These are phyloP conservation scores for Penicillium vulpinum DNA, from an alignment of 2,329 filamentous ascomycete species.

Conservation along the genomic window DNA sequence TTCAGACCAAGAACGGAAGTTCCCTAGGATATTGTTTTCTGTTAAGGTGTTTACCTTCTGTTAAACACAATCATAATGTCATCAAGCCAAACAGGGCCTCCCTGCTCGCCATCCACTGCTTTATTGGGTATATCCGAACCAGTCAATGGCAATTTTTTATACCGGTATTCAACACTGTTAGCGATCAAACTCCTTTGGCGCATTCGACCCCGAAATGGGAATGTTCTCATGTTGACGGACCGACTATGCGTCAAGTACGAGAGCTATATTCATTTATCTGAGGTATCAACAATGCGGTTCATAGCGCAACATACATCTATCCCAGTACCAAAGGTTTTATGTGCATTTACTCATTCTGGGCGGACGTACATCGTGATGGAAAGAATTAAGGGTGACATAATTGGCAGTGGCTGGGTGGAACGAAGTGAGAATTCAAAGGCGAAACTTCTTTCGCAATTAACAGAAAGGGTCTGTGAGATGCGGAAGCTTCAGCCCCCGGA, in stretches of 20 bases:
- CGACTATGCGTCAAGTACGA: slow-evolving; percentile 38
- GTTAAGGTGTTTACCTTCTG: no score
- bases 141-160: no score
- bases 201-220: slow-evolving; percentile 12
- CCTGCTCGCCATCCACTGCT: no score
- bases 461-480: slow-evolving; percentile 31
- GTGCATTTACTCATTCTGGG: slow-evolving; percentile 34
- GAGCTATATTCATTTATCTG: slow-evolving; percentile 26
- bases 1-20: no score
- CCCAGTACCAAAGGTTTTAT: slow-evolving; percentile 41
- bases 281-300: slow-evolving; percentile 40
- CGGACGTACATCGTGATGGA: slow-evolving; percentile 45
- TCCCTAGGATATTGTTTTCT: no score
- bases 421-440: slow-evolving; percentile 34
- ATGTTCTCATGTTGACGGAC: slow-evolving; percentile 32
- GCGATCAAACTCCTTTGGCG: no score
- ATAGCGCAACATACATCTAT: slow-evolving; percentile 41
- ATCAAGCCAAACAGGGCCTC: no score
- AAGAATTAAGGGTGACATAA: slow-evolving; percentile 39
- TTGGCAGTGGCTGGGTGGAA: slow-evolving; percentile 33
- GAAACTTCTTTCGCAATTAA: slow-evolving; percentile 39
- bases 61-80: no score
- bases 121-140: no score
- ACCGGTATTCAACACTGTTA: no score
- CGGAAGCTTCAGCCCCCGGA: slow-evolving; percentile 29